Evolutionary conservation across 306 rosid genomes (phyloP).

Genomic region (Abrus pulchellus): DNA sequence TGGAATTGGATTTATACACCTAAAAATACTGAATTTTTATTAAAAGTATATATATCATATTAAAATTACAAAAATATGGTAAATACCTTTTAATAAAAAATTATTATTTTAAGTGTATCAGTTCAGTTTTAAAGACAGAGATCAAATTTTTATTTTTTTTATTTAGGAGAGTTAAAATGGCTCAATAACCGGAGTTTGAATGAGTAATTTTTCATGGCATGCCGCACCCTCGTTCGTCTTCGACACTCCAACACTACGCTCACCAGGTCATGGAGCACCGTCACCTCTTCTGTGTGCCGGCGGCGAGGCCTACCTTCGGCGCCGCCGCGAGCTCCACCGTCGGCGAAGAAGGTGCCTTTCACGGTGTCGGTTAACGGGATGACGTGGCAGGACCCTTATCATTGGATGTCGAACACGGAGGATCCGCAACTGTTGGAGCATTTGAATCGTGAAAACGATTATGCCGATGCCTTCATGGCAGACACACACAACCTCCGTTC

Average conservation of each 20-base stretch:
- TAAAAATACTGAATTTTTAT: too few species aligned
- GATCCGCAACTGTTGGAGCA: constrained; percentile 70
- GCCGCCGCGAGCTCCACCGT: constrained; percentile 62
- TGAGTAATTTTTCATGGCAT: too few species aligned
- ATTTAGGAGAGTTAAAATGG: too few species aligned
- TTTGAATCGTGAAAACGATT: constrained; percentile 73
- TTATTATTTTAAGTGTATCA: too few species aligned
- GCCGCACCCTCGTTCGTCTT: too few species aligned
- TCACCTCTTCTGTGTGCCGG: constrained; percentile 43
- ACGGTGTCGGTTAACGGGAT: constrained; percentile 67
- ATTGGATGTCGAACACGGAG: constrained; percentile 82
- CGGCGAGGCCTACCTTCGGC: constrained; percentile 41
- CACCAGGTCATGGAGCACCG: constrained; percentile 20
- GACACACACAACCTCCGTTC: constrained; percentile 67
- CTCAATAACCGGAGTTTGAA: too few species aligned
- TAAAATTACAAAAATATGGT: too few species aligned
- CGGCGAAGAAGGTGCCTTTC: constrained; percentile 71
- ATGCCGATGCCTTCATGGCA: constrained; percentile 85
- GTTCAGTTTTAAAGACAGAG: too few species aligned
- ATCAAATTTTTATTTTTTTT: too few species aligned
- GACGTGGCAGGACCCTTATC: constrained; percentile 82
- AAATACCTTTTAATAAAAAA: too few species aligned
- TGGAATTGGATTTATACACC: too few species aligned
- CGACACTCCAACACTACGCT: background rate
- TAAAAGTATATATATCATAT: too few species aligned